Percentiles rank a stretch among this genome's conserved stretches.
Conservation (phyloP, 768 basidiomycete genomes). For the Psilocybe cyanescens region DNA sequence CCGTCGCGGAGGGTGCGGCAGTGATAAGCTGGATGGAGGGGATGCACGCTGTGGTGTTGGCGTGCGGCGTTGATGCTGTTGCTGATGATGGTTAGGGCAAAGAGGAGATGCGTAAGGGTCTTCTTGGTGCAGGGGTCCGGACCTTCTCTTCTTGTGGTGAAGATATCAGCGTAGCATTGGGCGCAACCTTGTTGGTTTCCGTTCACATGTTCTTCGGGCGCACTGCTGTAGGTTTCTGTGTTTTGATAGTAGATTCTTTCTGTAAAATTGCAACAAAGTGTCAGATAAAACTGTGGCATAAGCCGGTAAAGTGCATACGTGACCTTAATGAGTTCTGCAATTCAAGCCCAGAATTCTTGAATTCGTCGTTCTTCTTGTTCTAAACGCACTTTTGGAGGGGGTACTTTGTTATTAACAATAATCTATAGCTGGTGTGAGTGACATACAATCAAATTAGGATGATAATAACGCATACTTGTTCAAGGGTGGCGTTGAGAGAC, state of each 20-base stretch:
- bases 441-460: background rate
- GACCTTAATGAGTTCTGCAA: slow-evolving; percentile 46
- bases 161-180: slow-evolving; percentile 19
- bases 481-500: slow-evolving; percentile 15
- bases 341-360: slow-evolving; percentile 37
- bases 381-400: slow-evolving; percentile 35
- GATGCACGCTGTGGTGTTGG: no score
- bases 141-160: slow-evolving; percentile 57
- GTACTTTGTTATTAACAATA: slow-evolving; percentile 15
- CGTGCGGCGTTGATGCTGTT: no score
- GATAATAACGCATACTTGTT: slow-evolving; percentile 15
- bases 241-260: slow-evolving; percentile 26
- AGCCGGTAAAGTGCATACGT: background rate
- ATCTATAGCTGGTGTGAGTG: background rate
- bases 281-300: slow-evolving; percentile 7
- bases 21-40: no score
- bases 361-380: slow-evolving; percentile 48
- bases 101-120: slow-evolving; percentile 39
- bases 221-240: slow-evolving; percentile 10
- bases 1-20: no score
- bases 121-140: slow-evolving; percentile 60
- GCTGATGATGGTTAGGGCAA: no score
- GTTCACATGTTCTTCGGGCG: slow-evolving; percentile 20
- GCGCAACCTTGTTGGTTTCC: background rate
- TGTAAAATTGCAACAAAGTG: slow-evolving; percentile 10